Conservation (phyloP, 306 rosid species). For the Cucurbita argyrosperma region DNA sequence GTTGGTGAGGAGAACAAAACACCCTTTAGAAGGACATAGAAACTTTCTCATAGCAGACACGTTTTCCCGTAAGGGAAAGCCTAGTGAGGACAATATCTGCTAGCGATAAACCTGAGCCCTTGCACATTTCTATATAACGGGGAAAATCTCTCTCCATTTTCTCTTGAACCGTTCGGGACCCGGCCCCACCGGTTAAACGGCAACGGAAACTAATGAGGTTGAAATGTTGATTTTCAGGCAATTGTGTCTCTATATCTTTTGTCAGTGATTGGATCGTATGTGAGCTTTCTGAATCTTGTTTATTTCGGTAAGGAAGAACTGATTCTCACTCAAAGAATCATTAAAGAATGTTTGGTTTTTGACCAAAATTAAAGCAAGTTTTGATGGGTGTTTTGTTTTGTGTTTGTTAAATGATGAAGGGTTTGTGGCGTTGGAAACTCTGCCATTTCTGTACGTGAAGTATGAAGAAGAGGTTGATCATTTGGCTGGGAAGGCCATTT, state of each 20-base stretch:
- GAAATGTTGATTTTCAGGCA: slow-evolving; percentile 27
- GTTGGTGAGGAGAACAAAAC: too few species aligned
- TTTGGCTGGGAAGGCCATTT: slow-evolving; percentile 18
- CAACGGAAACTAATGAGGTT: too few species aligned
- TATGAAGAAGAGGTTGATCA: slow-evolving; percentile 45
- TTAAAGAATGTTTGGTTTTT: not conserved
- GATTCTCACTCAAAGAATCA: not conserved
- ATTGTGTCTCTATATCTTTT: slow-evolving; percentile 35
- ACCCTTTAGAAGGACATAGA: too few species aligned
- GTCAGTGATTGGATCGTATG: slow-evolving; percentile 53
- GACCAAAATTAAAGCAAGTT: too few species aligned
- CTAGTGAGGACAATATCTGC: too few species aligned
- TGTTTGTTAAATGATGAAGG: slow-evolving; percentile 25
- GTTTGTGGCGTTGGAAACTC: slow-evolving; percentile 29
- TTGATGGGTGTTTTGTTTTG: not conserved
- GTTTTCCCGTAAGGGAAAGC: too few species aligned
- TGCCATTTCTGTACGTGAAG: slow-evolving; percentile 54
- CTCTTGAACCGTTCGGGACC: not conserved
- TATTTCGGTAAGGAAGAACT: slow-evolving; percentile 43
- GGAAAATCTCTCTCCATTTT: not conserved
- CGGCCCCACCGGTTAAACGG: too few species aligned
- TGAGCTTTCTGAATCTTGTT: slow-evolving; percentile 52
- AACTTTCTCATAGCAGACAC: too few species aligned
- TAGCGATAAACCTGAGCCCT: too few species aligned
- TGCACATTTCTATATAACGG: too few species aligned